phyloP scores from a whole-genome alignment of 768 basidiomycete species.

The Flagelloscypha sp. region DNA sequence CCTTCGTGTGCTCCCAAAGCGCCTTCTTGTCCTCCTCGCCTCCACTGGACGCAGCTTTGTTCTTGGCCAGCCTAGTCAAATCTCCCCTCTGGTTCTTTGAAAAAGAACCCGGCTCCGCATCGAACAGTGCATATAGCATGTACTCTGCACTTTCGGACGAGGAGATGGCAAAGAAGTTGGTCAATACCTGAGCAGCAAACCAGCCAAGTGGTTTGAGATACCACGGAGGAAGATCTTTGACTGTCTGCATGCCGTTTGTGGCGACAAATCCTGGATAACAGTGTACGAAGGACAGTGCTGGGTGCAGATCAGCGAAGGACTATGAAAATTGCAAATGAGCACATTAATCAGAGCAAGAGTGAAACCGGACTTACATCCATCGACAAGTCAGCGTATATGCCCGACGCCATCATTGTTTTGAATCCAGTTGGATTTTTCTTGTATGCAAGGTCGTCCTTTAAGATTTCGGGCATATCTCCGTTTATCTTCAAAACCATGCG shows the following conservation, averaged over 20 bases:
- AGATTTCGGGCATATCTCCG: too few species aligned
- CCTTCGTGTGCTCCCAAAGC: slow-evolving; percentile 17
- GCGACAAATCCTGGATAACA: slow-evolving; percentile 17
- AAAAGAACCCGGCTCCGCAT: too few species aligned
- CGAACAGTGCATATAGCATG: slow-evolving; percentile 9
- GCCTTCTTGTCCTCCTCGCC: slow-evolving; percentile 5
- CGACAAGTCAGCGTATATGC: too few species aligned
- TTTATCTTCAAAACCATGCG: too few species aligned
- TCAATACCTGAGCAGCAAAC: slow-evolving; percentile 2
- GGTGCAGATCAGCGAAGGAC: slow-evolving; percentile 15
- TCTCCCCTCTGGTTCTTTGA: too few species aligned
- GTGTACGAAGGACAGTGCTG: slow-evolving; percentile 17
- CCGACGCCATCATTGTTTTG: too few species aligned
- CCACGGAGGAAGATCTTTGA: neutral
- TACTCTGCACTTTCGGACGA: slow-evolving; percentile 8
- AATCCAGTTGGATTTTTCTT: too few species aligned
- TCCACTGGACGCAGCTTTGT: too few species aligned
- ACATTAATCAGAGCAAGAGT: neutral
- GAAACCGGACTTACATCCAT: too few species aligned
- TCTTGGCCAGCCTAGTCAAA: too few species aligned
- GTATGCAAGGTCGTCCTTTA: slow-evolving; percentile 7
- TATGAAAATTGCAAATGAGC: slow-evolving; percentile 3
- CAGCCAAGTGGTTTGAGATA: slow-evolving; percentile 3
- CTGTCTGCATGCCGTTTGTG: slow-evolving; percentile 6
- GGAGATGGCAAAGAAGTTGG: slow-evolving; percentile 1